Evolutionary conservation across 139 green algal species (phyloP), one percentile per base, ranked within the genome.

Genomic region (Penium margaritaceum): DNA sequence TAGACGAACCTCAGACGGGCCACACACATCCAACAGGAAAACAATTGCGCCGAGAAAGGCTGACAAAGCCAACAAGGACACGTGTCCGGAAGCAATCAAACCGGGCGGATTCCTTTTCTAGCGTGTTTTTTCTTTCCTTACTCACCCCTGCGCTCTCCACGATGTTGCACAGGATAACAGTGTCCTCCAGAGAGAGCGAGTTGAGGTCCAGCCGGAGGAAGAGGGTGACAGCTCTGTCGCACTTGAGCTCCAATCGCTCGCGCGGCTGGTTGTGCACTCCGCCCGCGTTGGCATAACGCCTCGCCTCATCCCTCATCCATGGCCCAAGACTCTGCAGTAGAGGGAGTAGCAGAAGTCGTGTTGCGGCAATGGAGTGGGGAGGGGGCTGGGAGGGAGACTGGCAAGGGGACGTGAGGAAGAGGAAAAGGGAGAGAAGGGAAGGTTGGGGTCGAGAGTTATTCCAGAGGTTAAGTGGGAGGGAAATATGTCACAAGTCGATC

Each of bases 201-300:
- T 71, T 53, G 2, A 71, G 63, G 29, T 71, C 63, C 6, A 71
- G 35, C 21, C 63, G 63, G 15, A 71, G 15, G 1, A 71, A 71
- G 15, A 71, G 63, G 15, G 47, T 53, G 30, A 71, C 63, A 3
- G 63, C 63, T 19, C 63, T 30, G 32, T 38, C 35, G 47, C 63
- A 71, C 15, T 71, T 71, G 0, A 71, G 35, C 2, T 17, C 29
- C 29, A 71, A 15, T 14, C 63, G 33, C 32, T 71, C 47, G 30
- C 63, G 44, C 29, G 44, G 39, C 35, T 71, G 63, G 35, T 71
- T 71, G 63, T 71, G 63, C 34, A 71, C 63, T 15, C 63, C 63
- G 5, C 63, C 63, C 0, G 63, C 63, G 32, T 71, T 33, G 15
- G 63, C 63, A 5, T 71, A 71, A 15, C 63, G 63, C 63, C 54